These are phyloP conservation scores for Kodamaea kaohsiungensis DNA, from an alignment of 805 yeast genomes.

Conservation along the genomic window DNA sequence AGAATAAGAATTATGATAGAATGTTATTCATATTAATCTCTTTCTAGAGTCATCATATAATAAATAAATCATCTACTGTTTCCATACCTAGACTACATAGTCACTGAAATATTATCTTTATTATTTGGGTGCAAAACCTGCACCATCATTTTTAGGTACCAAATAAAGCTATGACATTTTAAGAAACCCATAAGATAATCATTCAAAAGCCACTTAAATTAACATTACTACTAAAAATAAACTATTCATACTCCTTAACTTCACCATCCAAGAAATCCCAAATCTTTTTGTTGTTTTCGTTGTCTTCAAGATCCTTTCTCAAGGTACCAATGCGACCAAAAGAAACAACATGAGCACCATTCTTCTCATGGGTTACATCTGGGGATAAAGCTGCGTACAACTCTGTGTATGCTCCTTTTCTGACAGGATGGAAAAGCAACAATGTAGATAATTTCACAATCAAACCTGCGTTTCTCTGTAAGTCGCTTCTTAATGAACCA, in stretches of 20 bases:
- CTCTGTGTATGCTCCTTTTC: conserved; percentile 47
- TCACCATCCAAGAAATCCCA: conserved; percentile 36
- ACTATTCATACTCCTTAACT: background rate
- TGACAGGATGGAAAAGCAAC: conserved; percentile 20
- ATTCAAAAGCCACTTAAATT: background rate
- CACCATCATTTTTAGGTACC: background rate
- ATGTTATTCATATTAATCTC: too few species aligned
- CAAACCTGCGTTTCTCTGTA: conserved; percentile 27
- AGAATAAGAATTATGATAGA: too few species aligned
- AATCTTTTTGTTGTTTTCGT: conserved; percentile 31
- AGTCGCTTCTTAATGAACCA: conserved; percentile 37
- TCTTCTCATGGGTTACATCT: conserved; percentile 27
- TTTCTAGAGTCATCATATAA: too few species aligned
- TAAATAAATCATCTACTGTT: too few species aligned
- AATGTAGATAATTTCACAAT: background rate
- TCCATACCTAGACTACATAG: too few species aligned
- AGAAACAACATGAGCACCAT: conserved; percentile 39
- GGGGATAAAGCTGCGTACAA: conserved; percentile 45
- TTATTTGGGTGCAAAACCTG: background rate
- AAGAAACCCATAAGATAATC: too few species aligned
- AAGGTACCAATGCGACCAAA: conserved; percentile 33
- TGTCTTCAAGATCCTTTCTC: conserved; percentile 36
- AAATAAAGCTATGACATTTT: too few species aligned
- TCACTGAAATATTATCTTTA: too few species aligned
- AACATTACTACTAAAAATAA: background rate